These are phyloP conservation scores for Aspergillus sclerotiicarbonarius DNA, from an alignment of 495 filamentous ascomycete genomes.

Conservation along the genomic window DNA sequence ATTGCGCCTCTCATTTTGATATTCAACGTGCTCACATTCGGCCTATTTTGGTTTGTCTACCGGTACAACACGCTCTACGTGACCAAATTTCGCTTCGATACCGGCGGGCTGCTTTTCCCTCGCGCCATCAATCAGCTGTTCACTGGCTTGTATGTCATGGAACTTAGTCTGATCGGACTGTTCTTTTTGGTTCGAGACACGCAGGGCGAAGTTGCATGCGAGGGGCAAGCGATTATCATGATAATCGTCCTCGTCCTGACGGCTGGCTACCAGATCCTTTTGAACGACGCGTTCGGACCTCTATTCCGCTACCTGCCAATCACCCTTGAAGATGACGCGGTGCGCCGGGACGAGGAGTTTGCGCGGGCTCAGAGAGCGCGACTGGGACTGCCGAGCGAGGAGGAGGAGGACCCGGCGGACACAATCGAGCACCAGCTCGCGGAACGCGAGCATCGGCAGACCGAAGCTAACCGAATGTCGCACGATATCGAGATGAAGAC, in stretches of 20 bases:
- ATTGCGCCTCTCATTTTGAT: conserved; percentile 87
- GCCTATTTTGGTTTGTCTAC: conserved; percentile 92
- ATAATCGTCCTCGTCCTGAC: conserved; percentile 70
- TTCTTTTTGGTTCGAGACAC: conserved; percentile 81
- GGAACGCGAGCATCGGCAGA: conserved; percentile 35
- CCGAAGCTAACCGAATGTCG: conserved; percentile 34
- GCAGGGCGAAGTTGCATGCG: conserved; percentile 56
- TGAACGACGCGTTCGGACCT: conserved; percentile 84
- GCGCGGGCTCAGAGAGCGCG: conserved; percentile 68
- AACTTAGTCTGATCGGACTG: conserved; percentile 82
- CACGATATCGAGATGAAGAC: conserved; percentile 62
- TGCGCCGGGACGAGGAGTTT: conserved; percentile 84
- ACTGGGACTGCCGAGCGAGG: conserved; percentile 45
- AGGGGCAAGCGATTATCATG: conserved; percentile 89
- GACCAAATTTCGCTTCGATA: conserved; percentile 85
- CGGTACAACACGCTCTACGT: conserved; percentile 97
- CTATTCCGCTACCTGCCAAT: conserved; percentile 89
- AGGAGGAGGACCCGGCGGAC: conserved; percentile 21
- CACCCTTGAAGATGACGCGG: conserved; percentile 92
- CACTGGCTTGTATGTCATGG: conserved; percentile 92
- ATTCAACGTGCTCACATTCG: conserved; percentile 93
- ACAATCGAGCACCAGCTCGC: conserved; percentile 48
- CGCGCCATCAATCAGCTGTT: conserved; percentile 95
- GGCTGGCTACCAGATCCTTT: conserved; percentile 71
- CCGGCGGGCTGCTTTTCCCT: conserved; percentile 89